These are phyloP conservation scores for Lagenidium giganteum DNA, from an alignment of 352 stramenopile genomes.

Conservation along the genomic window DNA sequence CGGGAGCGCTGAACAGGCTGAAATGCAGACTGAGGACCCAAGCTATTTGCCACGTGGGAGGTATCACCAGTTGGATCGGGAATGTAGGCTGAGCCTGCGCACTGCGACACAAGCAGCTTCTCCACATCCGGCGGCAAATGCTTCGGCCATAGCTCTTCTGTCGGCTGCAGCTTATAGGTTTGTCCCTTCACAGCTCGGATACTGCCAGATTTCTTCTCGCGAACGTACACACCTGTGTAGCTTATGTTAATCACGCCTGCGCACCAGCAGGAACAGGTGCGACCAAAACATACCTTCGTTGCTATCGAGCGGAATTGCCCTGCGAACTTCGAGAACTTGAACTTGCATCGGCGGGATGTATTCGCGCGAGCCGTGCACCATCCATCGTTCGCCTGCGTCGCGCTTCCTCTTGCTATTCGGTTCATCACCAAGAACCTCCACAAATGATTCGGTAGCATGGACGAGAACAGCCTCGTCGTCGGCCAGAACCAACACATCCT, in stretches of 20 bases:
- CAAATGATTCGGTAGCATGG: constrained; percentile 45
- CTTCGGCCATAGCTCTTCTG: constrained; percentile 59
- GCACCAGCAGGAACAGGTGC: too few relatives aligned
- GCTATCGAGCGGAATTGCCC: constrained; percentile 49
- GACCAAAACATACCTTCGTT: too few relatives aligned
- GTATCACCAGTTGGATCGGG: constrained; percentile 30
- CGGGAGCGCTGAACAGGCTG: constrained; percentile 7
- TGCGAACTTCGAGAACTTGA: constrained; percentile 46
- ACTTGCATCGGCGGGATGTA: constrained; percentile 63
- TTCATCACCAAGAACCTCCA: too few relatives aligned
- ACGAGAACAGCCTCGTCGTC: constrained; percentile 58
- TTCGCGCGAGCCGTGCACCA: constrained; percentile 57
- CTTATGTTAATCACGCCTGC: too few relatives aligned
- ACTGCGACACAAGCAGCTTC: constrained; percentile 36
- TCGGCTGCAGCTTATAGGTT: constrained; percentile 64
- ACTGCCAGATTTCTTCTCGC: constrained; percentile 52
- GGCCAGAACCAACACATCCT: constrained; percentile 44
- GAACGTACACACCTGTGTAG: constrained; percentile 64
- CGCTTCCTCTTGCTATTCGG: too few relatives aligned
- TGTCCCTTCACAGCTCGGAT: constrained; percentile 54
- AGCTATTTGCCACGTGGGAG: not conserved
- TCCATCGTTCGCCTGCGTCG: constrained; percentile 54
- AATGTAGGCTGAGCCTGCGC: constrained; percentile 37
- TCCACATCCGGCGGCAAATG: constrained; percentile 42
- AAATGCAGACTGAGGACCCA: not conserved